Percentiles rank a stretch among this genome's conserved stretches.
These are phyloP conservation scores for Ramaria rubella DNA, from an alignment of 768 basidiomycete species.

Conservation along the genomic window DNA sequence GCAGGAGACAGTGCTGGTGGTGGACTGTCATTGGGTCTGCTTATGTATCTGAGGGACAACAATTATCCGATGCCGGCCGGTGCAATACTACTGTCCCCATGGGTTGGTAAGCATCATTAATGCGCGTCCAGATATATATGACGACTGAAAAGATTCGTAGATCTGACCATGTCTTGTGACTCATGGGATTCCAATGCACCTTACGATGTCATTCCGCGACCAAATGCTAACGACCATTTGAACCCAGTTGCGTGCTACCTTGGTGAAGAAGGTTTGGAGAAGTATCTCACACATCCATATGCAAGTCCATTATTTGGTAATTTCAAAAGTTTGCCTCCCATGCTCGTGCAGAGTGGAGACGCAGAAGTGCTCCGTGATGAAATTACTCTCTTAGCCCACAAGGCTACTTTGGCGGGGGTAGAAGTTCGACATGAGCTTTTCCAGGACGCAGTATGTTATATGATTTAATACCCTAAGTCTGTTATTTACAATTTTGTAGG, in stretches of 20 bases:
- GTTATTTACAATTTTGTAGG: slow-evolving; percentile 32
- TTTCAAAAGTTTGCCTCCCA: slow-evolving; percentile 76
- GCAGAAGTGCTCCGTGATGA: slow-evolving; percentile 95
- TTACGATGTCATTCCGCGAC: slow-evolving; percentile 78
- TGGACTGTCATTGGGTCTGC: slow-evolving; percentile 71
- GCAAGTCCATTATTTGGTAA: slow-evolving; percentile 93
- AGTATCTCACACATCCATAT: slow-evolving; percentile 93
- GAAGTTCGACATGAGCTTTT: slow-evolving; percentile 83
- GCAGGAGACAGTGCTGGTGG: slow-evolving; percentile 95
- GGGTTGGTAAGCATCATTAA: slow-evolving; percentile 73
- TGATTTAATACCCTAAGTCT: neutral
- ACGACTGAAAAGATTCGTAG: slow-evolving; percentile 31
- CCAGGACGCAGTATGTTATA: slow-evolving; percentile 71
- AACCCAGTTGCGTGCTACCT: slow-evolving; percentile 94
- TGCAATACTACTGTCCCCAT: slow-evolving; percentile 86
- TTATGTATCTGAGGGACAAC: slow-evolving; percentile 95
- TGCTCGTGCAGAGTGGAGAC: slow-evolving; percentile 89
- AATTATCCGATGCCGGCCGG: slow-evolving; percentile 77
- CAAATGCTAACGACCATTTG: slow-evolving; percentile 70
- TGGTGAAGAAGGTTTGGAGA: slow-evolving; percentile 61
- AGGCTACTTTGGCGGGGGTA: slow-evolving; percentile 82
- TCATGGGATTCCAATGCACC: slow-evolving; percentile 94
- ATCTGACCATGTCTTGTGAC: slow-evolving; percentile 94
- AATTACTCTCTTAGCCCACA: slow-evolving; percentile 85
- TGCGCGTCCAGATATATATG: slow-evolving; percentile 4